Evolutionary conservation across 1,139 yeast species (phyloP).

Genomic region (Wickerhamiella infanticola): DNA sequence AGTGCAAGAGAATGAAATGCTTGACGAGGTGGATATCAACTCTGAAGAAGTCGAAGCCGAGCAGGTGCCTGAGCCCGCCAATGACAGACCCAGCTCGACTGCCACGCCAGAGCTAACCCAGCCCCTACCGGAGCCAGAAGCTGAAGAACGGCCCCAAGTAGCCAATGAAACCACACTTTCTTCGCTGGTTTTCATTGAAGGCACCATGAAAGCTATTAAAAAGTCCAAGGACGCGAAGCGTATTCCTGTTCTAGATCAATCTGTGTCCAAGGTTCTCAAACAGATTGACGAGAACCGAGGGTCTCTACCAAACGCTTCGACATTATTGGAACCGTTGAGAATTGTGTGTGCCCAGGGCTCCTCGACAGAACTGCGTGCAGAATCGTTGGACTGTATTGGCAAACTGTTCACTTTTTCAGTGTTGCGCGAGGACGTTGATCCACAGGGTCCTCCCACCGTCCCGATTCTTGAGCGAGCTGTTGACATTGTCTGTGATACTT

Average conservation of each 20-base stretch:
- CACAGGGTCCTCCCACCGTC: constrained; percentile 34
- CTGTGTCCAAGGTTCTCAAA: constrained; percentile 31
- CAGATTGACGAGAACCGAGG: constrained; percentile 17
- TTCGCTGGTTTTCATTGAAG: constrained; percentile 31
- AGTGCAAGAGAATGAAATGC: background rate
- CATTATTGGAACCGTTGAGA: constrained; percentile 46
- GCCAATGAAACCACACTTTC: constrained; percentile 8
- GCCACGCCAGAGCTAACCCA: background rate
- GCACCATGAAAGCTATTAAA: constrained; percentile 32
- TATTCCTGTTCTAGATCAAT: constrained; percentile 28
- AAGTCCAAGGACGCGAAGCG: constrained; percentile 36
- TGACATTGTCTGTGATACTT: constrained; percentile 69
- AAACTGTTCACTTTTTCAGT: constrained; percentile 51
- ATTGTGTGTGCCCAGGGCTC: constrained; percentile 40
- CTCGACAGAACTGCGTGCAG: constrained; percentile 36
- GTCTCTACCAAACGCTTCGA: constrained; percentile 29
- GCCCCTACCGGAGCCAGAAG: background rate
- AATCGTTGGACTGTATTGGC: constrained; percentile 49
- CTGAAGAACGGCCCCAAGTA: background rate
- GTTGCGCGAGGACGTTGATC: constrained; percentile 35
- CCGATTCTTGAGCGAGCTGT: constrained; percentile 71
- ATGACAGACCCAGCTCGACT: background rate
- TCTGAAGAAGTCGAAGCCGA: background rate
- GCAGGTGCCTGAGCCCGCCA: background rate
- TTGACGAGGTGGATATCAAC: background rate